Evolutionary conservation across 1,284 basidiomycete species (phyloP), one percentile per base, ranked within the genome.

Genomic region (Trichosporon inkin): DNA sequence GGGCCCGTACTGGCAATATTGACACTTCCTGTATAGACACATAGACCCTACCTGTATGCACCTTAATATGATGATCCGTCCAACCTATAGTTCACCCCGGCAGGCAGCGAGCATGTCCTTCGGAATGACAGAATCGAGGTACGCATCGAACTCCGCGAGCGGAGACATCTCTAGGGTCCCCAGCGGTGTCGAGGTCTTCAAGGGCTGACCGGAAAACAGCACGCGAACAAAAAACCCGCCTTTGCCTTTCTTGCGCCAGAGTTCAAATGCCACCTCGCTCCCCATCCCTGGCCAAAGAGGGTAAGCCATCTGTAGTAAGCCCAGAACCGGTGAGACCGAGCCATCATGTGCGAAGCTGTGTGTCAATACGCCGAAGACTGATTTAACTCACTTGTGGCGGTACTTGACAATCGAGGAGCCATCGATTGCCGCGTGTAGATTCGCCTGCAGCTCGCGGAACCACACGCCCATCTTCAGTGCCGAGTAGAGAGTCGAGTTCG

Each of bases 251-350:
- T 56, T 34, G 38, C 62, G 55, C 62, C 67, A 74, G 13, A 74
- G 62, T 62, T 76, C 74, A 56, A 73, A 72, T n/a, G 74, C 70
- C 35, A 71, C 41, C 58, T 76, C 72, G n/a, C 70, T 61, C 10
- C 71, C 74, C 70, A 74, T 74, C 11, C 72, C 72, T 2, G 74
- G 72, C 71, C 74, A 74, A 3, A 70, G 59, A 14, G 68, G 68
- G 57, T 71, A 56, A n/a, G 66, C 65, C 22, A 66, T 60, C 62
- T 76, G 74, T 6, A 76, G 64, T 1, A 72, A 13, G 8, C 72
- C 74, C 10, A 74, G 67, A 16, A 71, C 61, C 32, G 71, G 64
- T 1, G 71, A 61, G n/a, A 75, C 51, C 1, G 69, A 71, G 11
- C 72, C 74, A 53, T 75, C 74, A 56, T 75, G 74, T 2, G 70